Conservation (phyloP, 1,284 basidiomycete genomes). For the Cryptococcus wingfieldii region DNA sequence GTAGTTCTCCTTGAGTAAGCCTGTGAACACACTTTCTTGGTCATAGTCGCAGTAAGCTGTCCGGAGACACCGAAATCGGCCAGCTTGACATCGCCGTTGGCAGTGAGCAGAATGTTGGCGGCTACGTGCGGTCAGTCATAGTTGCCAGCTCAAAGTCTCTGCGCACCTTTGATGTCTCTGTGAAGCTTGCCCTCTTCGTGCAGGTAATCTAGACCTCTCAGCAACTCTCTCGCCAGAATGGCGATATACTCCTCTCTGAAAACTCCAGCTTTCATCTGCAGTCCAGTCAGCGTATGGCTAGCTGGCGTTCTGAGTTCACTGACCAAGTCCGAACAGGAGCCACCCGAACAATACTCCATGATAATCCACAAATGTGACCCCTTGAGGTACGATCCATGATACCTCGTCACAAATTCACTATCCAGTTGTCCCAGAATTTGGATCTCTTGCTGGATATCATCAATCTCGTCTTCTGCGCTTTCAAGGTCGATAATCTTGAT, state of each 20-base stretch:
- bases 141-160: not conserved
- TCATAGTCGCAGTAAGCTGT: slow-evolving; percentile 91
- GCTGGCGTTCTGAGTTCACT: slow-evolving; percentile 15
- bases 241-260: slow-evolving; percentile 99
- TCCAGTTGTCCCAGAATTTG: slow-evolving; percentile 97
- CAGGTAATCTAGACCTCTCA: slow-evolving; percentile 85
- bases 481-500: slow-evolving; percentile 99
- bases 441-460: slow-evolving; percentile 99
- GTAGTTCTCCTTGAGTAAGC: not conserved
- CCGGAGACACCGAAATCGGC: slow-evolving; percentile 99
- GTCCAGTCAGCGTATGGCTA: not conserved
- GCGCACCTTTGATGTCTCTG: slow-evolving; percentile 90
- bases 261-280: slow-evolving; percentile 92
- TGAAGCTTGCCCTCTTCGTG: slow-evolving; percentile 96
- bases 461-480: slow-evolving; percentile 98
- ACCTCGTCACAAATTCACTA: slow-evolving; percentile 94
- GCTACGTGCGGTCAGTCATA: slow-evolving; percentile 8
- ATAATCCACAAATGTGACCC: slow-evolving; percentile 97
- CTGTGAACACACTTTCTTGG: slow-evolving; percentile 64
- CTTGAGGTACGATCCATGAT: slow-evolving; percentile 92
- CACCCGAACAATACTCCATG: slow-evolving; percentile 80
- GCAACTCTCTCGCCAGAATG: slow-evolving; percentile 86
- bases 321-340: slow-evolving; percentile 54
- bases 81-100: slow-evolving; percentile 90
- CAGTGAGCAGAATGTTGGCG: slow-evolving; percentile 71